Evolutionary conservation across 2,329 filamentous ascomycete species (phyloP), one percentile per base, ranked within the genome.

Genomic region (Ascochyta rabiei): DNA sequence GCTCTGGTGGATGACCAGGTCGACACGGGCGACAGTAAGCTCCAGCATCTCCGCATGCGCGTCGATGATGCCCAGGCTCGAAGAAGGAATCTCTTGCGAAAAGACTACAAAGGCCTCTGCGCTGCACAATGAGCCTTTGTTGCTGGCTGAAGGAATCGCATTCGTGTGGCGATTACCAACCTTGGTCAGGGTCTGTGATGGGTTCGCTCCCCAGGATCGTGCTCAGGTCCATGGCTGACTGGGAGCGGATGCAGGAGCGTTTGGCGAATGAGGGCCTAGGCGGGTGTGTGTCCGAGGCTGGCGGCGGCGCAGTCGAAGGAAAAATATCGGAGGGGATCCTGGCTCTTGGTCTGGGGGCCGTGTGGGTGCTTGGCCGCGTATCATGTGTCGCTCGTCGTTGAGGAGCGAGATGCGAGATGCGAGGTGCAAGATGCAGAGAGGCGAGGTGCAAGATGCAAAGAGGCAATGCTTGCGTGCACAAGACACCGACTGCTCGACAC

Each of bases 51-150:
- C 72, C 9, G 89, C 86, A 60, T 84, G 86, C 15, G 89, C 80
- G 72, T 96, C 88, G 60, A 98, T 78, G 75, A 97, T 95, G 69
- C 93, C 95, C 9, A 98, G 63, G 15, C 64, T 68, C 55, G 63
- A 86, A 12, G 89, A 89, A 0, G 89, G 86, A 23, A 91, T 84
- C 16, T 85, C 78, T 70, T 89, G 86, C 38, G 91, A 88, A 79
- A 96, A 97, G 50, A 97, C 82, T 33, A 93, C 77, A 70, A 96
- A 97, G 4, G 91, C 90, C 78, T 98, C 93, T 96, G 48, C 51
- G 43, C 42, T 53, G 48, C 48, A 56, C 45, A 45, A 59, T 64
- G 53, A 67, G 59, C 54, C 49, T 31, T 41, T 37, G 37, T 37
- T n/a, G n/a, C 4, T 2, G n/a, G 15, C 28, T 26, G 6, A 12